Evolutionary conservation across 139 green algal genomes (phyloP), one percentile per base, ranked within the genome.

Genomic region (Chlorella sp.): DNA sequence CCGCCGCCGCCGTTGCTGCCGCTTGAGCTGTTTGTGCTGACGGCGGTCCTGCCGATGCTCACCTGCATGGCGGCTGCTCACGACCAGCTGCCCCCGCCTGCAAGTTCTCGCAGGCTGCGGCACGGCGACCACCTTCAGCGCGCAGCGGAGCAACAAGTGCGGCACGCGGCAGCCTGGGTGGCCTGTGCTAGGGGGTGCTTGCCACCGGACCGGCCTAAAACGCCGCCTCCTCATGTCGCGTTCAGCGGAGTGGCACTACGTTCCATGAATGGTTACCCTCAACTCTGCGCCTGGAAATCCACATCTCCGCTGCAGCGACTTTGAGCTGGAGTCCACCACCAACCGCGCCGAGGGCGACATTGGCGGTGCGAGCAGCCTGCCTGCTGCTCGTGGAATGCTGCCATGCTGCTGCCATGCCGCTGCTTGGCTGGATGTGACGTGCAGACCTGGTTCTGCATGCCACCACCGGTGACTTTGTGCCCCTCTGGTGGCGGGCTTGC

Each of bases 81-180:
- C 46, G 8, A 54, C 11, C 46, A n/a, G n/a, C n/a, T n/a, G n/a
- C n/a, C n/a, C n/a, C n/a, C n/a, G n/a, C n/a, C n/a, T n/a, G n/a
- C n/a, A n/a, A n/a, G n/a, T n/a, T n/a, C n/a, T n/a, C n/a, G 32
- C 73, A 80, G 32, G 44, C 20, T 65, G 46, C 16, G 73, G 73
- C 73, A 67, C 73, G 20, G 73, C 44, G 4, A 64, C 46, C 46
- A 80, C 73, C 20, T 80, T 80, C n/a, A 58, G 38, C n/a, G 73
- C 73, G 20, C 46, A 64, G 73, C 46, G 46, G 2, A n/a, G 73
- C 16, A 43, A n/a, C 69, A 60, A 60, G 64, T 38, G 20, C 14
- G 32, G 32, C 14, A 9, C 22, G 60, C 22, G 22, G 26, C 32
- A 36, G 64, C 20, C 14, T 30, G 64, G 64, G 17, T 70, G 32